Base-by-base conservation (phyloP, 306 rosid genomes). In the Vigna trinervia region DNA sequence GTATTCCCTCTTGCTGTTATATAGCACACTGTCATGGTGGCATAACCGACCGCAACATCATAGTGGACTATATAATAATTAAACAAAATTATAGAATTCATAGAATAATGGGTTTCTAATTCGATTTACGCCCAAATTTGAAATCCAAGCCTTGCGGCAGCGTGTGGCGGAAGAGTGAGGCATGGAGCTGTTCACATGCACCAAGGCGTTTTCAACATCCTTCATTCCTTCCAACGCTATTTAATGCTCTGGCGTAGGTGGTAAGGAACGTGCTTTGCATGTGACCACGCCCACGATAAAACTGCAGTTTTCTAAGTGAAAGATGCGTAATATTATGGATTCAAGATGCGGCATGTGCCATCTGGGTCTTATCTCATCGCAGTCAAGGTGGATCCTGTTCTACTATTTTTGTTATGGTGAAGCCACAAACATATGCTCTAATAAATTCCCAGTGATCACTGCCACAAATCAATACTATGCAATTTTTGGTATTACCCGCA, bases 101-200 rank as follows among this genome's bases (percentile, higher is more conserved):
- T 46, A 64, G 57, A 53, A 53, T 76, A 75, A 41, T 61, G 75
- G 20, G 15, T 20, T 82, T 75, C 47, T 23, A 73, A 73, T 74
- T 67, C 12, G 5, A 45, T 45, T 11, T 45, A 45, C 4, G 1
- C 5, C 0, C 14, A 7, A 74, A 8, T 73, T 75, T 52, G 20
- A 75, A 54, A 57, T 62, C 78, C 72, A 72, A 72, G 71, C 74
- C 23, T 87, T 85, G 68, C 69, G 90, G 84, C 81, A 83, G 78
- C 85, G 78, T 80, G 86, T 81, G 87, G 71, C 68, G 41, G 52
- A 81, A 74, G 87, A 74, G 78, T 34, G 73, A 63, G 75, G 72
- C 74, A 86, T 75, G 75, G 59, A 78, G 87, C 82, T 73, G 80
- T 76, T 69, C 93, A 86, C 93, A 71, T 87, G 93, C 84, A 59